Percentiles rank a stretch among this genome's conserved stretches.
Evolutionary conservation across 768 basidiomycete genomes (phyloP).

Genomic region (Tylopilus subfusipes): DNA sequence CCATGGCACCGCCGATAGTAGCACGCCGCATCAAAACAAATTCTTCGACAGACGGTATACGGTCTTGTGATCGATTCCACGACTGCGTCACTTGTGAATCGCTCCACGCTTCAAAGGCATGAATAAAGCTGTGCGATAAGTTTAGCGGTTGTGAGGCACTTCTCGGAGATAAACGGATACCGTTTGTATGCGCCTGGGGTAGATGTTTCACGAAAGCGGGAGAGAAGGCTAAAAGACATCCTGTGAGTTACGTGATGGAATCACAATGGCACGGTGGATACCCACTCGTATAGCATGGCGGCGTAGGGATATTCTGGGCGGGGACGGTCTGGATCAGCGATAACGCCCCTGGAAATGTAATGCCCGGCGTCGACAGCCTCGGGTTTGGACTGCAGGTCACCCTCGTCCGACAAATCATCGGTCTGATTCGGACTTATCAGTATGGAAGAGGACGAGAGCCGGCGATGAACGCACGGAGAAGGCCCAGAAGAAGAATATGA

Average conservation of each 20-base stretch:
- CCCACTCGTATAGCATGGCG: conserved; percentile 39
- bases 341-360: conserved; percentile 29
- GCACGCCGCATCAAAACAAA: conserved; percentile 37
- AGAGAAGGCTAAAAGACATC: conserved; percentile 25
- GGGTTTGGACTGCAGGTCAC: conserved; percentile 33
- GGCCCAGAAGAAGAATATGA: conserved; percentile 39
- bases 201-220: conserved; percentile 36
- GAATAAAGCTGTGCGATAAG: conserved; percentile 26
- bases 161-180: conserved; percentile 12
- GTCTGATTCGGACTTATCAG: conserved; percentile 23
- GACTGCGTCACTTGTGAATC: conserved; percentile 36
- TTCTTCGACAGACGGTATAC: conserved; percentile 37
- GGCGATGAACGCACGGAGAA: conserved; percentile 30
- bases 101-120: conserved; percentile 36
- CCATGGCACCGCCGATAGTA: conserved; percentile 37
- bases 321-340: conserved; percentile 25
- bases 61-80: conserved; percentile 33
- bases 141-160: conserved; percentile 1
- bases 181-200: conserved; percentile 35
- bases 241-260: conserved; percentile 12
- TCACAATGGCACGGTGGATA: conserved; percentile 1
- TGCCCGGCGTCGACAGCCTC: conserved; percentile 35
- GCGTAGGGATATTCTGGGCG: conserved; percentile 36
- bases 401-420: conserved; percentile 38
- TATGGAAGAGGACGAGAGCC: not conserved